phyloP scores from a whole-genome alignment of 495 filamentous ascomycete species.

The Cetradonia linearis region DNA sequence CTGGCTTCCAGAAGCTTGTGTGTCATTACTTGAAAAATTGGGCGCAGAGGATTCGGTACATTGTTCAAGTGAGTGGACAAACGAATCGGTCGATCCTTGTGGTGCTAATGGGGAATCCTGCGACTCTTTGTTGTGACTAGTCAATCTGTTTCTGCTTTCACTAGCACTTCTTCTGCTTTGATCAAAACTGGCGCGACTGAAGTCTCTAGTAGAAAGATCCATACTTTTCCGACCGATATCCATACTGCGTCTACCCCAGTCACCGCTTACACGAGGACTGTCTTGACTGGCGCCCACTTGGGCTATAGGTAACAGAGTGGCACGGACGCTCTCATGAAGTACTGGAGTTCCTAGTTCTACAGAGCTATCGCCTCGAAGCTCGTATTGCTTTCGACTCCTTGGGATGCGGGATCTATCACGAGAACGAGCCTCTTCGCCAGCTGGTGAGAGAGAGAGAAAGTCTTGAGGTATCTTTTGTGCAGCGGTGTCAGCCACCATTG shows the following conservation, averaged over 20 bases:
- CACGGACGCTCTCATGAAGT: slow-evolving; percentile 51
- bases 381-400: slow-evolving; percentile 24
- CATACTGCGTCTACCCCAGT: slow-evolving; percentile 25
- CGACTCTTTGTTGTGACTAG: slow-evolving; percentile 26
- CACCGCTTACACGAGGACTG: slow-evolving; percentile 39
- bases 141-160: slow-evolving; percentile 40
- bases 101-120: slow-evolving; percentile 38
- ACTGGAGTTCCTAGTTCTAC: slow-evolving; percentile 35
- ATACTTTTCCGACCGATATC: slow-evolving; percentile 24
- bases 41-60: slow-evolving; percentile 59
- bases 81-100: slow-evolving; percentile 65
- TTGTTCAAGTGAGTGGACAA: slow-evolving; percentile 58
- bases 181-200: slow-evolving; percentile 38
- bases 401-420: slow-evolving; percentile 21
- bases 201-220: slow-evolving; percentile 22
- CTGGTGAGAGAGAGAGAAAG: slow-evolving; percentile 22
- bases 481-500: slow-evolving; percentile 57
- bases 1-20: slow-evolving; percentile 71
- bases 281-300: slow-evolving; percentile 27
- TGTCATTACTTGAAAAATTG: slow-evolving; percentile 65
- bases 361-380: slow-evolving; percentile 29
- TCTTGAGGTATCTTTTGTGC: slow-evolving; percentile 39
- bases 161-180: slow-evolving; percentile 50
- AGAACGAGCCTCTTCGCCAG: slow-evolving; percentile 18
- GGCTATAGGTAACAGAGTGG: slow-evolving; percentile 50